Percentiles rank a stretch among this genome's conserved stretches.
These are phyloP conservation scores for Ogataea sp. DNA, from an alignment of 805 yeast species.

Conservation along the genomic window DNA sequence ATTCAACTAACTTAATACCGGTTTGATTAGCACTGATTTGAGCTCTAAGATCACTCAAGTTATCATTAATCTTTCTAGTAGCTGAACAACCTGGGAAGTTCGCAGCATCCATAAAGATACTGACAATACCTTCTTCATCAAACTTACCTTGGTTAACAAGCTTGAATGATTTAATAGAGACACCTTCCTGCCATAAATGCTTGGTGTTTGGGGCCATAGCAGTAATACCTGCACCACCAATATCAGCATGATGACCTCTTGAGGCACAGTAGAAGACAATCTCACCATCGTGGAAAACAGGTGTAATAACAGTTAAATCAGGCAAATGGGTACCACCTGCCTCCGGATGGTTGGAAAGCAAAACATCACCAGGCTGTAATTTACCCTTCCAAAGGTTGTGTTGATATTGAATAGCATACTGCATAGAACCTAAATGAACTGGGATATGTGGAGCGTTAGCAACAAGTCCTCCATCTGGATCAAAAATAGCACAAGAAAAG, in stretches of 20 bases:
- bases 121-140: conserved; percentile 40
- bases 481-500: conserved; percentile 36
- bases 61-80: conserved; percentile 42
- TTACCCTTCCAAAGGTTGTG: conserved; percentile 29
- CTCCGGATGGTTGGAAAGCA: conserved; percentile 32
- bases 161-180: conserved; percentile 40
- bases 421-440: conserved; percentile 36
- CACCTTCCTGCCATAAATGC: conserved; percentile 46
- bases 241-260: conserved; percentile 54
- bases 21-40: conserved; percentile 41
- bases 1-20: conserved; percentile 35
- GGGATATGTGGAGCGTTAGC: conserved; percentile 39
- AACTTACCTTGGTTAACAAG: conserved; percentile 38
- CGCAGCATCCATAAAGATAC: conserved; percentile 37
- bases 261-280: conserved; percentile 46
- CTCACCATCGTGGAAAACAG: conserved; percentile 34
- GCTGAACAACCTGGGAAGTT: conserved; percentile 45
- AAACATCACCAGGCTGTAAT: conserved; percentile 31
- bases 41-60: conserved; percentile 37
- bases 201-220: conserved; percentile 47
- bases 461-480: conserved; percentile 28
- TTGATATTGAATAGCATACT: conserved; percentile 30
- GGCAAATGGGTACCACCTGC: conserved; percentile 38
- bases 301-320: conserved; percentile 47
- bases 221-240: conserved; percentile 50